phyloP scores from a whole-genome alignment of 2,329 filamentous ascomycete genomes.

The Fusarium denticulatum region DNA sequence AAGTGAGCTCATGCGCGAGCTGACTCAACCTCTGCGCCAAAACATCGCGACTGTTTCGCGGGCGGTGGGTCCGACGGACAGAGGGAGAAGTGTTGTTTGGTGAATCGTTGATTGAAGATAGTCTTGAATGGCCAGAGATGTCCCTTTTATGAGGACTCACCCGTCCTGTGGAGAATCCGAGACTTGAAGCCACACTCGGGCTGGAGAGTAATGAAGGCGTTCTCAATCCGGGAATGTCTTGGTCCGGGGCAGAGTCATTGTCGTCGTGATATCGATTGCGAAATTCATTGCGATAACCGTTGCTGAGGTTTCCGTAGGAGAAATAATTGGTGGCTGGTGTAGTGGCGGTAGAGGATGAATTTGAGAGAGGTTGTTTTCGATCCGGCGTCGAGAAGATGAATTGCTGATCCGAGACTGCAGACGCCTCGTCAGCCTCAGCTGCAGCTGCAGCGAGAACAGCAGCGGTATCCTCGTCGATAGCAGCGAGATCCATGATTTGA shows the following conservation, averaged over 20 bases:
- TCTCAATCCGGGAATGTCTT: slow-evolving; percentile 36
- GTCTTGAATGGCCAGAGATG: slow-evolving; percentile 38
- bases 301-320: slow-evolving; percentile 22
- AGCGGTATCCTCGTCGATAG: slow-evolving; percentile 43
- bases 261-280: slow-evolving; percentile 42
- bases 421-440: slow-evolving; percentile 34
- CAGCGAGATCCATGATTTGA: slow-evolving; percentile 39
- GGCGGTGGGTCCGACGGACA: slow-evolving; percentile 22
- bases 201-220: slow-evolving; percentile 47
- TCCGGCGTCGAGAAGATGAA: slow-evolving; percentile 42
- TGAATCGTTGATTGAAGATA: slow-evolving; percentile 35
- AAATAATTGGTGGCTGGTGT: slow-evolving; percentile 42
- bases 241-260: slow-evolving; percentile 30
- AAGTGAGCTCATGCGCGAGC: slow-evolving; percentile 52
- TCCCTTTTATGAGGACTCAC: slow-evolving; percentile 48
- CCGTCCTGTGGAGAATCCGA: slow-evolving; percentile 45
- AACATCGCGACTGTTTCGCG: slow-evolving; percentile 47
- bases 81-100: slow-evolving; percentile 40
- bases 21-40: slow-evolving; percentile 55
- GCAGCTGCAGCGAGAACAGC: slow-evolving; percentile 40
- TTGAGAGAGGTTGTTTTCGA: slow-evolving; percentile 36
- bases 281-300: slow-evolving; percentile 39
- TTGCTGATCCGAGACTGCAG: slow-evolving; percentile 35
- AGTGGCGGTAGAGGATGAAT: slow-evolving; percentile 27
- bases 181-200: slow-evolving; percentile 49